Conservation (phyloP, 768 basidiomycete genomes). For the Boletellus sp. region DNA sequence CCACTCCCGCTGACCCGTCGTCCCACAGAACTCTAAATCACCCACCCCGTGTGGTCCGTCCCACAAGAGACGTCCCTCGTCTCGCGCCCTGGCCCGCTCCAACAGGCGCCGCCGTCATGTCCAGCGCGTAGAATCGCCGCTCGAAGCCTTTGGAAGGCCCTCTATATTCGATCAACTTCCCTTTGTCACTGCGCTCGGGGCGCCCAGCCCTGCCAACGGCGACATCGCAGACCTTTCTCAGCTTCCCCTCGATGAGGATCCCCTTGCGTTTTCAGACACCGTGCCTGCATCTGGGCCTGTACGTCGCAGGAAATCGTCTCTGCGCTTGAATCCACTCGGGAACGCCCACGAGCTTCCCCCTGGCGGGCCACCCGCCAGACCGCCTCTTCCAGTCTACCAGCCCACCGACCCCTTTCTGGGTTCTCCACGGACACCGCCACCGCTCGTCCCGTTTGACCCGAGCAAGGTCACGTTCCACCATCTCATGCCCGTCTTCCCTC, state of each 20-base stretch:
- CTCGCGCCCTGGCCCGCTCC: slow-evolving; percentile 35
- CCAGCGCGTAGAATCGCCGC: slow-evolving; percentile 38
- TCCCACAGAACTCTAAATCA: slow-evolving; percentile 36
- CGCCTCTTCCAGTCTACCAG: slow-evolving; percentile 30
- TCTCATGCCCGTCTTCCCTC: slow-evolving; percentile 58
- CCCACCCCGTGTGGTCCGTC: slow-evolving; percentile 36
- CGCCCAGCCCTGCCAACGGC: slow-evolving; percentile 41
- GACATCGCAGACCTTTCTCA: slow-evolving; percentile 70
- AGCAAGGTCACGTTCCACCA: slow-evolving; percentile 51
- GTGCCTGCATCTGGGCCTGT: slow-evolving; percentile 47
- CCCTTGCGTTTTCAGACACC: slow-evolving; percentile 17
- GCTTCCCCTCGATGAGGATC: slow-evolving; percentile 35
- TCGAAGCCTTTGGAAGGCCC: slow-evolving; percentile 32
- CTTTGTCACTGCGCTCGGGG: slow-evolving; percentile 61
- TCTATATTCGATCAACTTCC: slow-evolving; percentile 59
- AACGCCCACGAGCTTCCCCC: slow-evolving; percentile 19
- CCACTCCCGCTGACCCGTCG: slow-evolving; percentile 5
- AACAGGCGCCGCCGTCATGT: slow-evolving; percentile 41
- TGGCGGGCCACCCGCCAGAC: slow-evolving; percentile 14
- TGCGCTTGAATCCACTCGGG: slow-evolving; percentile 47
- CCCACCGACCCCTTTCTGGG: slow-evolving; percentile 14
- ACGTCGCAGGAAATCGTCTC: slow-evolving; percentile 52
- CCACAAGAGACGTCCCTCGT: slow-evolving; percentile 36
- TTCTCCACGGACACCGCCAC: slow-evolving; percentile 33
- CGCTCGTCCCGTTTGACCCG: slow-evolving; percentile 40